A percentile compares a stretch with the other conserved stretches of the same genome.
phyloP scores from a whole-genome alignment of 768 basidiomycete genomes.

The Leccinum rimulosum region DNA sequence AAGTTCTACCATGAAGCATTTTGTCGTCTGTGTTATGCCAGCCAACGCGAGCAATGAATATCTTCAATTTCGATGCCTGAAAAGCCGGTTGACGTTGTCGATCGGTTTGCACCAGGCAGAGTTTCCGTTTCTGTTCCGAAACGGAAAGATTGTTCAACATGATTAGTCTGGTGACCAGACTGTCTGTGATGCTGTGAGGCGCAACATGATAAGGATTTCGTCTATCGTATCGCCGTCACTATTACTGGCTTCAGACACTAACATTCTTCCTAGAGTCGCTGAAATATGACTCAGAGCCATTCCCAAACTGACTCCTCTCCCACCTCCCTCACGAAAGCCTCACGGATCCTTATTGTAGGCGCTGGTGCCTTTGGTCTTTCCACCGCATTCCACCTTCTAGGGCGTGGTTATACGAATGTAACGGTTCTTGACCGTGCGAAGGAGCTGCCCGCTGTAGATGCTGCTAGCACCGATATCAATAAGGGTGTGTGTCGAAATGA shows the following conservation, averaged over 20 bases:
- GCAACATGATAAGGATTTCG: background rate
- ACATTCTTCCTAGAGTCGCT: background rate
- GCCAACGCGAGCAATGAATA: background rate
- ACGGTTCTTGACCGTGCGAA: conserved; percentile 73
- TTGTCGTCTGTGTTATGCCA: background rate
- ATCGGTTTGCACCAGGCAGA: background rate
- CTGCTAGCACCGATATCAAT: conserved; percentile 61
- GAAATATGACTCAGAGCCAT: conserved; percentile 5
- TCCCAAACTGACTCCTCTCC: background rate
- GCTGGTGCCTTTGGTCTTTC: conserved; percentile 87
- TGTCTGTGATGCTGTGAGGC: too few relatives aligned
- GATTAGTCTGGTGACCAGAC: background rate
- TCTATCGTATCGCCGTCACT: background rate
- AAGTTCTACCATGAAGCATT: background rate
- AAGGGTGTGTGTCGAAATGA: conserved; percentile 23
- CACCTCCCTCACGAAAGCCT: conserved; percentile 7
- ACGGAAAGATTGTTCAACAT: background rate
- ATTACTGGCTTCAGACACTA: background rate
- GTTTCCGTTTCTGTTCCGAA: background rate
- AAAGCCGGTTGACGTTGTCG: background rate
- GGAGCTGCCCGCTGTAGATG: conserved; percentile 76
- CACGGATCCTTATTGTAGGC: conserved; percentile 59
- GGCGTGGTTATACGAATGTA: conserved; percentile 64
- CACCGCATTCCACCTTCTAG: conserved; percentile 76
- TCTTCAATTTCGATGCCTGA: background rate